These are phyloP conservation scores for Rhizopus delemar DNA, from an alignment of 371 early-diverging fungal species.

Conservation along the genomic window DNA sequence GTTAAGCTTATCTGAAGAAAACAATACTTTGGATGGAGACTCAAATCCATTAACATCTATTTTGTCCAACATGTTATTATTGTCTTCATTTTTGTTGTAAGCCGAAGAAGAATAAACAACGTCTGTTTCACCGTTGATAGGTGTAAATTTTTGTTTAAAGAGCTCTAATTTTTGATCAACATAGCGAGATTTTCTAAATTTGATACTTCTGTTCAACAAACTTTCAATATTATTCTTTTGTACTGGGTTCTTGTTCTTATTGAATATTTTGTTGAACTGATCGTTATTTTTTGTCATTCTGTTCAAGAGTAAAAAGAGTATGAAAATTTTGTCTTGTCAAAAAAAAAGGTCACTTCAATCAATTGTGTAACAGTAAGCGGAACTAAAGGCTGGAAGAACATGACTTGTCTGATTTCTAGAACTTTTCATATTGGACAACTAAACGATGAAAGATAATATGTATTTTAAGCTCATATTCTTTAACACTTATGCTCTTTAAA, in stretches of 20 bases:
- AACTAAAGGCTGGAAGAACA: too few species aligned
- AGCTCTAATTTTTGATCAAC: conserved; percentile 47
- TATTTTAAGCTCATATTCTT: too few species aligned
- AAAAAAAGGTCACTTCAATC: too few species aligned
- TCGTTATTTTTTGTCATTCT: too few species aligned
- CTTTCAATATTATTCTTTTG: conserved; percentile 35
- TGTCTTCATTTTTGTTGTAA: conserved; percentile 7
- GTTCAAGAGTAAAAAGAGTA: too few species aligned
- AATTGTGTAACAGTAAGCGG: too few species aligned
- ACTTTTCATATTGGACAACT: too few species aligned
- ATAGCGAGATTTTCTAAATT: conserved; percentile 50
- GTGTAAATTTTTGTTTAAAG: conserved; percentile 47
- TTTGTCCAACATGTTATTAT: conserved; percentile 6
- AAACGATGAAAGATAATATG: too few species aligned
- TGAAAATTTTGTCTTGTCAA: too few species aligned
- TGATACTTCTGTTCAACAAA: conserved; percentile 42
- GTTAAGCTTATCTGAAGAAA: conserved; percentile 56
- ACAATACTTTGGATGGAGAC: conserved; percentile 63
- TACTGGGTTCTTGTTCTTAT: conserved; percentile 11
- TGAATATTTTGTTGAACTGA: too few species aligned
- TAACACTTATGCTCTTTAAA: too few species aligned
- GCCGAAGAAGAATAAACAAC: conserved; percentile 23
- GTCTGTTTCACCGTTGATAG: conserved; percentile 36
- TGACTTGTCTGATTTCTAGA: too few species aligned
- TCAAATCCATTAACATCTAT: conserved; percentile 68